Evolutionary conservation across 2,329 filamentous ascomycete species (phyloP), one percentile per base, ranked within the genome.

Genomic region (Leptographium procerum): DNA sequence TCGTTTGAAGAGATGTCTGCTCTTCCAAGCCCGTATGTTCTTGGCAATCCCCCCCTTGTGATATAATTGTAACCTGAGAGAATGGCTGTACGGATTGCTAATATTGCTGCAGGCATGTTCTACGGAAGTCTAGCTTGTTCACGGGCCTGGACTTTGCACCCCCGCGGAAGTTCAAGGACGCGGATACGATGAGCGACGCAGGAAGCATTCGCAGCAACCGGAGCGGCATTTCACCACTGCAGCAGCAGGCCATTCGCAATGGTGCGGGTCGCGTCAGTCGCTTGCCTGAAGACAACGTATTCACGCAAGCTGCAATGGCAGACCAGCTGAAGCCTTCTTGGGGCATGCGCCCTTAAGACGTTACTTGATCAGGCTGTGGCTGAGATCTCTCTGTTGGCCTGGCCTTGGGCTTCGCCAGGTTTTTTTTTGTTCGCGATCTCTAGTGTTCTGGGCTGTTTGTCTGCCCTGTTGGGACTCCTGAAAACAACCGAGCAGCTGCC

Each of bases 191-290:
- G 75, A 87, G 84, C 65, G 85, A 88, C 61, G 77, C 84, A 1
- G 85, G 85, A 58, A 86, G 83, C 66, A 85, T 87, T 64, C 74
- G 76, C 59, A 89, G 88, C 71, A 89, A 89, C 74, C 81, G 84
- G 55, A 89, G 85, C 50, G 90, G 88, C 55, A 85, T 95, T 65
- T 95, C 89, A 6, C 78, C 83, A 4, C 73, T 79, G 56, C 82
- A 91, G 67, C 74, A 83, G 56, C 76, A 84, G 61, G 87, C 89
- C 66, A 85, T 96, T 66, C 88, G 91, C 63, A 81, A 76, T 59
- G 91, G 91, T 63, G 91, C 90, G 52, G 92, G 95, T 67, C 88
- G 91, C 62, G 83, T 96, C 63, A 94, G 89, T 69, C 85, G 88
- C 55, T 80, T 96, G 61, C 91, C 91, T 0, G 85, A 84, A 59